A percentile compares a stretch with the other conserved stretches of the same genome.
These are phyloP conservation scores for Boeremia exigua DNA, from an alignment of 2,329 filamentous ascomycete species.

Conservation along the genomic window DNA sequence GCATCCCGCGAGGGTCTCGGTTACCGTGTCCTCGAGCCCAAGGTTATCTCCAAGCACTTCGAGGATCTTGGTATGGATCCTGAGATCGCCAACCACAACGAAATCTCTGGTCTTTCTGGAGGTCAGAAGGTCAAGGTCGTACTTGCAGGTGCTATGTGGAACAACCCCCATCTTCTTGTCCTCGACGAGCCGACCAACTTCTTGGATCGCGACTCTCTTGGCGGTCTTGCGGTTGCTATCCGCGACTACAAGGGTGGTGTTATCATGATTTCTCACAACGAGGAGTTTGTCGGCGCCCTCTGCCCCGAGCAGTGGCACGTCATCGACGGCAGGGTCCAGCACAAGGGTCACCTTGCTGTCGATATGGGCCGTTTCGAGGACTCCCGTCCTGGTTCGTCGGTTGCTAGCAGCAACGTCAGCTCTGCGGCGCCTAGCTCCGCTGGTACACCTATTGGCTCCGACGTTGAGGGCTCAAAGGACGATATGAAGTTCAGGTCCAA, in stretches of 20 bases:
- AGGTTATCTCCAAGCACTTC: constrained; percentile 96
- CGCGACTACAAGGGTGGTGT: constrained; percentile 98
- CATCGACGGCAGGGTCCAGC: constrained; percentile 82
- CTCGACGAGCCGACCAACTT: constrained; percentile 99
- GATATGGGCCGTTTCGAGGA: constrained; percentile 88
- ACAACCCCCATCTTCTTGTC: constrained; percentile 96
- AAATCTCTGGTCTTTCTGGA: constrained; percentile 93
- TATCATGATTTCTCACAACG: constrained; percentile 99
- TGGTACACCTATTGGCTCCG: constrained; percentile 75
- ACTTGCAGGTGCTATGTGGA: constrained; percentile 96
- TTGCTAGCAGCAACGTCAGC: constrained; percentile 54
- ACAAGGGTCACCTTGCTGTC: constrained; percentile 78
- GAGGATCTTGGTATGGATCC: constrained; percentile 95
- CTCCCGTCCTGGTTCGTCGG: constrained; percentile 67
- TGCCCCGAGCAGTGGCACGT: constrained; percentile 98
- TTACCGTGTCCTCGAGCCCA: constrained; percentile 90
- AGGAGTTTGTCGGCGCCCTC: constrained; percentile 95
- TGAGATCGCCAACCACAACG: constrained; percentile 98
- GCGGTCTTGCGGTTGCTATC: constrained; percentile 95
- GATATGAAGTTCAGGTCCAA: constrained; percentile 88
- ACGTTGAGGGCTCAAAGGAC: constrained; percentile 77
- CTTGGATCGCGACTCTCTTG: constrained; percentile 96
- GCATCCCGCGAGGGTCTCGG: constrained; percentile 97
- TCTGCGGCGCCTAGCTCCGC: constrained; percentile 51
- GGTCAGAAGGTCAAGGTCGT: constrained; percentile 99